These are phyloP conservation scores for Inonotus hispidus DNA, from an alignment of 1,284 basidiomycete species.

Conservation along the genomic window DNA sequence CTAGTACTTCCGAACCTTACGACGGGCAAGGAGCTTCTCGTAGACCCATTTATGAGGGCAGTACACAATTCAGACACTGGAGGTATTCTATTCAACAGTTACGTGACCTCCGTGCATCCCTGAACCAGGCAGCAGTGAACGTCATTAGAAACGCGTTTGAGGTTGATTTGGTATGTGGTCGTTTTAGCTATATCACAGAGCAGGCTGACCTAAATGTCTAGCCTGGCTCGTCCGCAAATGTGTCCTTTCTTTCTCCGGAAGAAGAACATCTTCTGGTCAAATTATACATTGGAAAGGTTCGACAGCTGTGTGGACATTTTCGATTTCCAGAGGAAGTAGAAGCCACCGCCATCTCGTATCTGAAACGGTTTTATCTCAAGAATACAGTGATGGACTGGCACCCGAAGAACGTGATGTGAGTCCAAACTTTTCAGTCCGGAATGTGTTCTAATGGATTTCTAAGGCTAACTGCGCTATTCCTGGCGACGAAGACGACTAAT, in stretches of 20 bases:
- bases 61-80: constrained; percentile 87
- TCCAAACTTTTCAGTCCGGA: constrained; percentile 3
- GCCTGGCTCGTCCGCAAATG: constrained; percentile 62
- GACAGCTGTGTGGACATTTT: constrained; percentile 80
- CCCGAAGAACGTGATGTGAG: constrained; percentile 94
- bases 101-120: constrained; percentile 46
- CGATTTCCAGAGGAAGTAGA: constrained; percentile 89
- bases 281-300: constrained; percentile 85
- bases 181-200: constrained; percentile 12
- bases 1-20: neutral
- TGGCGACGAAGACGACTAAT: constrained; percentile 97
- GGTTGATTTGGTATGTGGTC: constrained; percentile 61
- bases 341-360: constrained; percentile 85
- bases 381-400: constrained; percentile 99
- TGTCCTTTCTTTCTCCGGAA: constrained; percentile 70
- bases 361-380: constrained; percentile 96
- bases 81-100: constrained; percentile 72
- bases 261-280: constrained; percentile 89
- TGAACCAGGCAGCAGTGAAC: constrained; percentile 73
- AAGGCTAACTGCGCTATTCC: constrained; percentile 93
- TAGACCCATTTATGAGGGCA: constrained; percentile 63
- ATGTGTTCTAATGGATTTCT: constrained; percentile 1
- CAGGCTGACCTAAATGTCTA: constrained; percentile 27
- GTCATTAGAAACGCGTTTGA: constrained; percentile 75
- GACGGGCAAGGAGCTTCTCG: neutral